Conservation (phyloP, 495 filamentous ascomycete genomes). For the Neurospora sp. region DNA sequence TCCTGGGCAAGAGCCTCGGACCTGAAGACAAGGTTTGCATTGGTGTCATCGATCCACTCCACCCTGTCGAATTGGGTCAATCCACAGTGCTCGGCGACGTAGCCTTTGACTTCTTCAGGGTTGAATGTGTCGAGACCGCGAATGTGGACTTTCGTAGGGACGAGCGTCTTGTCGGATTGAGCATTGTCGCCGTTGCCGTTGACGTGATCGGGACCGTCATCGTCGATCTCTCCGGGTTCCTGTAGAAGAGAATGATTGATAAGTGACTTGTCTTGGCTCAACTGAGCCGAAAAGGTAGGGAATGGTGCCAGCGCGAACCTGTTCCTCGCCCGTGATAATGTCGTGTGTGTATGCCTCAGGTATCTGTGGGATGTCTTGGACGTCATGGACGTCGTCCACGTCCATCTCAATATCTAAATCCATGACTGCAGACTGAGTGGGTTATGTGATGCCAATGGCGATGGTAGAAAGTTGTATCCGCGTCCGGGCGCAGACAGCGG, state of each 20-base stretch:
- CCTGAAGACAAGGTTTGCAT: slow-evolving; percentile 75
- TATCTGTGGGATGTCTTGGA: slow-evolving; percentile 29
- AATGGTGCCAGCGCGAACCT: slow-evolving; percentile 14
- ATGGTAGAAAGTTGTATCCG: neutral
- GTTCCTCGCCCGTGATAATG: slow-evolving; percentile 27
- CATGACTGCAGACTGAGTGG: slow-evolving; percentile 32
- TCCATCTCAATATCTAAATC: slow-evolving; percentile 71
- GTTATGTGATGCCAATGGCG: neutral
- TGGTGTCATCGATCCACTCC: slow-evolving; percentile 94
- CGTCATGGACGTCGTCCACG: slow-evolving; percentile 53
- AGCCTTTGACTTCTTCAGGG: slow-evolving; percentile 65
- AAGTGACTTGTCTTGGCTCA: slow-evolving; percentile 4
- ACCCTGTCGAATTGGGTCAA: slow-evolving; percentile 45
- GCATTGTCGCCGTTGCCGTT: slow-evolving; percentile 13
- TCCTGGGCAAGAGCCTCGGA: slow-evolving; percentile 52
- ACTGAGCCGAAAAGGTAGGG: slow-evolving; percentile 6
- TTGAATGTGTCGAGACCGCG: slow-evolving; percentile 73
- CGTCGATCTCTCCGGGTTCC: slow-evolving; percentile 30
- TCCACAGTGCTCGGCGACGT: slow-evolving; percentile 54
- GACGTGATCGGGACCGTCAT: slow-evolving; percentile 5
- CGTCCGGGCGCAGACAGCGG: neutral
- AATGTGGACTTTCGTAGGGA: slow-evolving; percentile 65
- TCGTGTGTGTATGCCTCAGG: slow-evolving; percentile 38
- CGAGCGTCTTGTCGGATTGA: slow-evolving; percentile 17
- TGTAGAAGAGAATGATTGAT: slow-evolving; percentile 5